Percentiles rank a stretch among this genome's conserved stretches.
These are phyloP conservation scores for Mucuna pruriens DNA, from an alignment of 306 rosid genomes.

Conservation along the genomic window DNA sequence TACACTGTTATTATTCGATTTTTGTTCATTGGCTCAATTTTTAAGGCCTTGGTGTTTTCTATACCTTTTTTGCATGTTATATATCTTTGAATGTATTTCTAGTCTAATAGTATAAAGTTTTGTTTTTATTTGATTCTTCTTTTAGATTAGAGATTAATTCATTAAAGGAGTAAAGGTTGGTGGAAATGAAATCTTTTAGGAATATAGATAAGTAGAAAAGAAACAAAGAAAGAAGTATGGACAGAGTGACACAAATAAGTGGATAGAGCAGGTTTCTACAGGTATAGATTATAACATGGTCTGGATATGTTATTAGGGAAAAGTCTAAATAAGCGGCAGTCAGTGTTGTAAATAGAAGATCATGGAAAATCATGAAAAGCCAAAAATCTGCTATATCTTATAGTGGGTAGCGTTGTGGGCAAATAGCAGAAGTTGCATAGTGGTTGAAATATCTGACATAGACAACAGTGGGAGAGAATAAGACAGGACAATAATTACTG, in stretches of 20 bases:
- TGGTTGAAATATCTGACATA: background rate
- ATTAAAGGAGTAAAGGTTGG: background rate
- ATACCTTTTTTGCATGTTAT: background rate
- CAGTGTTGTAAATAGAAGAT: background rate
- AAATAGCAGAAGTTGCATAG: background rate
- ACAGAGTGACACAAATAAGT: background rate
- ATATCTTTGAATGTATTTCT: background rate
- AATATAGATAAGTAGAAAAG: background rate
- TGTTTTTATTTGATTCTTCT: constrained; percentile 1
- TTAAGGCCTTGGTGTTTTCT: background rate
- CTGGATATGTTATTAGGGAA: background rate
- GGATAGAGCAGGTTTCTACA: background rate
- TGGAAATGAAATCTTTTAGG: background rate
- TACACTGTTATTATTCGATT: background rate
- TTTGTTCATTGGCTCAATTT: constrained; percentile 24
- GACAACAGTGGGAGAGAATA: background rate
- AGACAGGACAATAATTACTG: background rate
- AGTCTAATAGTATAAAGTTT: background rate
- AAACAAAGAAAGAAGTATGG: background rate
- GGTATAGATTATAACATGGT: background rate
- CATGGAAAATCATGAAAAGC: background rate
- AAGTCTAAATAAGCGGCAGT: background rate
- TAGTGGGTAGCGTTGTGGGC: background rate
- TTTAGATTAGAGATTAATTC: background rate
- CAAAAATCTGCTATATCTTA: background rate